phyloP scores from a whole-genome alignment of 2,329 filamentous ascomycete species.

The Nemania sp. region DNA sequence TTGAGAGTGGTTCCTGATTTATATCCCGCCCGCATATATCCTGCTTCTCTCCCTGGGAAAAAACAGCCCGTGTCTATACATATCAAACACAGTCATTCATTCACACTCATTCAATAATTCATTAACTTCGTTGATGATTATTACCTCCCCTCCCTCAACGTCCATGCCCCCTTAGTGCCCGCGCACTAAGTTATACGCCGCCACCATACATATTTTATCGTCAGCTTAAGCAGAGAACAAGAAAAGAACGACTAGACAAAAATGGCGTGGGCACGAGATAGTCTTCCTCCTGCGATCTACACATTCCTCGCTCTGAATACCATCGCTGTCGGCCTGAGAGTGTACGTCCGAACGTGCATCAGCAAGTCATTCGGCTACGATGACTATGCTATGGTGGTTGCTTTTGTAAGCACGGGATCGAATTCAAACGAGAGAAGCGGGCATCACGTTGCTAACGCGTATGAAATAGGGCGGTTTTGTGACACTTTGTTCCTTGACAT shows the following conservation, averaged over 20 bases:
- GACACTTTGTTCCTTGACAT: conserved; percentile 36
- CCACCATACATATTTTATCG: conserved; percentile 25
- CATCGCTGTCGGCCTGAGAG: conserved; percentile 37
- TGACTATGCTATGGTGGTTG: conserved; percentile 38
- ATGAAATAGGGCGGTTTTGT: conserved; percentile 33
- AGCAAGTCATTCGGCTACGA: conserved; percentile 42
- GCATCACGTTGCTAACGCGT: conserved; percentile 19
- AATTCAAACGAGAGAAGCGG: background rate
- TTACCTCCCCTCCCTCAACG: conserved; percentile 4
- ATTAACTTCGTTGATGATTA: conserved; percentile 19
- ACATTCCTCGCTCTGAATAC: conserved; percentile 38
- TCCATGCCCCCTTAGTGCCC: conserved; percentile 29
- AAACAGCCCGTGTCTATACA: background rate
- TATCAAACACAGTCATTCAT: background rate
- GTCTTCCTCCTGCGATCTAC: conserved; percentile 40
- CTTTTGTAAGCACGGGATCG: conserved; percentile 36
- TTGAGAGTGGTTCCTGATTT: conserved; percentile 8
- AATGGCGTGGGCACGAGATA: conserved; percentile 43
- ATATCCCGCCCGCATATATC: conserved; percentile 15
- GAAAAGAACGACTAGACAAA: background rate
- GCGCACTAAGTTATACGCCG: conserved; percentile 10
- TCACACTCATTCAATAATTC: conserved; percentile 9
- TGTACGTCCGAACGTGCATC: conserved; percentile 37
- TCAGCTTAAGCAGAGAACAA: background rate
- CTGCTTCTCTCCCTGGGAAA: background rate